Base-by-base conservation (phyloP, 805 yeast genomes). In the Lipomyces anomalus region DNA sequence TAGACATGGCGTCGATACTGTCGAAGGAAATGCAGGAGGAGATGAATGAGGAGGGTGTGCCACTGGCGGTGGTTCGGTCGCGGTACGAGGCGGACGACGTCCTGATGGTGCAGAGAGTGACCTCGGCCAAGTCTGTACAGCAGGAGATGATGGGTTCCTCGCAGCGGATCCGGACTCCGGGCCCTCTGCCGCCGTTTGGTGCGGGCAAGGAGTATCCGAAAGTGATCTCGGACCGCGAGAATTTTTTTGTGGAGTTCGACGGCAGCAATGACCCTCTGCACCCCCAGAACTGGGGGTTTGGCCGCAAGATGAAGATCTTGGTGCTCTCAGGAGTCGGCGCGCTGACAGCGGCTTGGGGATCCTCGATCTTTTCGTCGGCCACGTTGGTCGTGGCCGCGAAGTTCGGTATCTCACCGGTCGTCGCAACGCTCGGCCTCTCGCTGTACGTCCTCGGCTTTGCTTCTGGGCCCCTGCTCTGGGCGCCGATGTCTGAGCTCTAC, bases 381-480 rank as follows among this genome's bases (percentile, higher is more conserved):
- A 69, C 77, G 7, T 58, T 64, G 0, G 73, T 64, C 18, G 58
- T 24, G 26, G 63, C 74, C 52, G 67, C 54, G 40, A 65, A 72
- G 33, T 89, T 64, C 64, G 75, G 75, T 47, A 78, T 89, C 39
- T 81, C 84, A 35, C 51, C 59, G 4, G 83, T 79, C 7, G 89
- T 80, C n/a, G 82, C 83, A 11, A 74, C 84, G 20, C 71, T 90
- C 38, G 84, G 86, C 46, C 74, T 87, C 6, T 79, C 96, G 0
- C 70, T 88, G 22, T 89, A 78, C 58, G 96, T 89, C n/a, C 64
- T 87, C 35, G 97, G 97, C 7, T 90, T 88, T 66, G 97, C 96
- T 1, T 74, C 86, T 0, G 96, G 97, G 17, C 97, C 97, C 3
- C 70, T 89, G 41, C 59, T 86, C 30, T 89, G 92, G 87, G 96